Conservation (phyloP, 2,329 filamentous ascomycete species). For the Ramularia endophylla region DNA sequence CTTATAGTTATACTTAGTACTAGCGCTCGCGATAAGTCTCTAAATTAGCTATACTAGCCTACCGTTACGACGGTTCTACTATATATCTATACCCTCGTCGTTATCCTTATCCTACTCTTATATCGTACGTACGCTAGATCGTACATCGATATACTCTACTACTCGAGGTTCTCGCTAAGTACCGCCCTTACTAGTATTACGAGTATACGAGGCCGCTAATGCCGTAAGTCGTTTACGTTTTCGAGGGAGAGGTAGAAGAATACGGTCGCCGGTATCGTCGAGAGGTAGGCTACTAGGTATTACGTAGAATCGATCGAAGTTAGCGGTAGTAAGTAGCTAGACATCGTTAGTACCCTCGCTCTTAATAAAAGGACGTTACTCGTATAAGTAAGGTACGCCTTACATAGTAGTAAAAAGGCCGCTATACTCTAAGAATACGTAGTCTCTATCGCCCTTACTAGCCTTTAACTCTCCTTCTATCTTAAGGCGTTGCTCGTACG, state of each 20-base stretch:
- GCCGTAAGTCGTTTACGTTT: too few relatives aligned
- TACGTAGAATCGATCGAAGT: neutral
- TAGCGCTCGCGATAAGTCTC: neutral
- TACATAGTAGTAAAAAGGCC: too few relatives aligned
- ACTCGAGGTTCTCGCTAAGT: neutral
- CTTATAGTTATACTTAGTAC: neutral
- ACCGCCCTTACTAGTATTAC: neutral
- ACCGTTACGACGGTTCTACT: neutral
- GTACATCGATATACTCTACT: neutral
- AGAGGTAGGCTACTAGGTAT: neutral
- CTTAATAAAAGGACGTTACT: too few relatives aligned
- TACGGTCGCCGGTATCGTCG: neutral
- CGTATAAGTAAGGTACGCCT: too few relatives aligned
- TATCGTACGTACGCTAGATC: neutral
- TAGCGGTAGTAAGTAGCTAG: too few relatives aligned
- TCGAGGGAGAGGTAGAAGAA: neutral
- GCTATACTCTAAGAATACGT: neutral
- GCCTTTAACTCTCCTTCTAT: neutral
- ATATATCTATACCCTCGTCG: too few relatives aligned
- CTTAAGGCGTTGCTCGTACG: neutral
- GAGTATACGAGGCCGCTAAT: too few relatives aligned
- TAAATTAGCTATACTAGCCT: neutral
- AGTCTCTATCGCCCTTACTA: neutral
- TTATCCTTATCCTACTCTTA: neutral
- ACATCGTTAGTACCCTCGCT: too few relatives aligned